Conservation (phyloP, 208 protist genomes). For the Leishmania tarentolae region DNA sequence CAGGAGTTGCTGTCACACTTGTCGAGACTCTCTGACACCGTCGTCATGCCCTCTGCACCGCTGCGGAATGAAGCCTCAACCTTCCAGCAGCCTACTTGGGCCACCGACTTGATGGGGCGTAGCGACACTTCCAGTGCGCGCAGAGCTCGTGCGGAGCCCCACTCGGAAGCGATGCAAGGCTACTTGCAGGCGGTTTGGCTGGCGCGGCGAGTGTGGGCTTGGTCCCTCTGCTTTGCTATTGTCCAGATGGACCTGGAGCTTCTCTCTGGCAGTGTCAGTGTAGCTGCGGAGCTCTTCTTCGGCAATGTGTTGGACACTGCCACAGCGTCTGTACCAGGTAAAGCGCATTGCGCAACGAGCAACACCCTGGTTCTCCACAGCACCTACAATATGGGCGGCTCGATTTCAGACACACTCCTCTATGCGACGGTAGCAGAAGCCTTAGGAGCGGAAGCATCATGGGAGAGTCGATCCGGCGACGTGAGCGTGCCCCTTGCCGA, state of each 20-base stretch:
- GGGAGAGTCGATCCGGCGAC: neutral
- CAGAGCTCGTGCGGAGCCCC: neutral
- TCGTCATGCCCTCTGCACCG: neutral
- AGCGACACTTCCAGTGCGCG: neutral
- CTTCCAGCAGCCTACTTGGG: conserved; percentile 6
- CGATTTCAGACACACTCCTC: conserved; percentile 15
- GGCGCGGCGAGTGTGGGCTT: conserved; percentile 60
- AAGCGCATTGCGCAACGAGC: neutral
- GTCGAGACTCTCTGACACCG: neutral
- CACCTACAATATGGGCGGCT: conserved; percentile 11
- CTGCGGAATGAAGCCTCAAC: neutral
- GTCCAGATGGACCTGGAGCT: conserved; percentile 64
- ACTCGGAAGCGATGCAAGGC: neutral
- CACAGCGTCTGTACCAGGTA: neutral
- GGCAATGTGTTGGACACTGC: neutral
- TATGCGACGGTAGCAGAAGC: neutral
- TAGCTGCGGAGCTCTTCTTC: conserved; percentile 38
- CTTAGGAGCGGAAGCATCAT: neutral
- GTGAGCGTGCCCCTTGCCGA: too few relatives aligned
- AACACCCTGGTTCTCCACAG: neutral
- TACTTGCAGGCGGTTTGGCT: conserved; percentile 30
- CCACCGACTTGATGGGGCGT: neutral
- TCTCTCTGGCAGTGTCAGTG: conserved; percentile 53
- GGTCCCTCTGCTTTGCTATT: conserved; percentile 50
- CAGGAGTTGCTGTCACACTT: conserved; percentile 64